Conservation (phyloP, 306 rosid species). For the Sphenostylis stenocarpa region DNA sequence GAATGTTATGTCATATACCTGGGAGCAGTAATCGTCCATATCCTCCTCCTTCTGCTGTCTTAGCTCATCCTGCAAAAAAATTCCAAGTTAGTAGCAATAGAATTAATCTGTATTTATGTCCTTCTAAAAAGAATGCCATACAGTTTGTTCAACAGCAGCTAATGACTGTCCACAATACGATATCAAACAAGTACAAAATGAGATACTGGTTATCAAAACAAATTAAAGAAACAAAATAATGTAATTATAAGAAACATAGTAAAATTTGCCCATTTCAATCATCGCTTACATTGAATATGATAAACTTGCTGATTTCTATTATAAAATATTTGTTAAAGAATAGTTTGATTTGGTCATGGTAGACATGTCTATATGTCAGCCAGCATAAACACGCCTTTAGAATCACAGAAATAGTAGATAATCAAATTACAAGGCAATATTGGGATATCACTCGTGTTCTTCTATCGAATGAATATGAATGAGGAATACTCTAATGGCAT, state of each 20-base stretch:
- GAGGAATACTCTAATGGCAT: conserved; percentile 6
- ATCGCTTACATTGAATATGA: conserved; percentile 1
- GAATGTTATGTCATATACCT: conserved; percentile 51
- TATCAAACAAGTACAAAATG: conserved; percentile 10
- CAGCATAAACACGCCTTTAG: background rate
- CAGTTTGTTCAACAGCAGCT: conserved; percentile 17
- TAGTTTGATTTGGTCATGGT: background rate
- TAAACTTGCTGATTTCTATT: background rate
- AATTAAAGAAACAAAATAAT: background rate
- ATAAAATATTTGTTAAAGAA: conserved; percentile 1
- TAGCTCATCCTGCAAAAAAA: conserved; percentile 69
- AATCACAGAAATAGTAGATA: background rate
- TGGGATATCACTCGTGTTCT: background rate
- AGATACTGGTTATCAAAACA: background rate
- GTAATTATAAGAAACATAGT: background rate
- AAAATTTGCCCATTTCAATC: background rate
- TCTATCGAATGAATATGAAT: background rate
- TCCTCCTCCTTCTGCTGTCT: conserved; percentile 95
- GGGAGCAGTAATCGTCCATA: conserved; percentile 94
- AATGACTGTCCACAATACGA: conserved; percentile 9
- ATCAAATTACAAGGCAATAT: conserved; percentile 22
- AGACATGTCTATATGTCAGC: background rate
- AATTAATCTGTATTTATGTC: conserved; percentile 14
- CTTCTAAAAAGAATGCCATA: conserved; percentile 11
- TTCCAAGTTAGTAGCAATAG: conserved; percentile 24